Conservation (phyloP, 768 basidiomycete species). For the Boletus tylopilopsis region DNA sequence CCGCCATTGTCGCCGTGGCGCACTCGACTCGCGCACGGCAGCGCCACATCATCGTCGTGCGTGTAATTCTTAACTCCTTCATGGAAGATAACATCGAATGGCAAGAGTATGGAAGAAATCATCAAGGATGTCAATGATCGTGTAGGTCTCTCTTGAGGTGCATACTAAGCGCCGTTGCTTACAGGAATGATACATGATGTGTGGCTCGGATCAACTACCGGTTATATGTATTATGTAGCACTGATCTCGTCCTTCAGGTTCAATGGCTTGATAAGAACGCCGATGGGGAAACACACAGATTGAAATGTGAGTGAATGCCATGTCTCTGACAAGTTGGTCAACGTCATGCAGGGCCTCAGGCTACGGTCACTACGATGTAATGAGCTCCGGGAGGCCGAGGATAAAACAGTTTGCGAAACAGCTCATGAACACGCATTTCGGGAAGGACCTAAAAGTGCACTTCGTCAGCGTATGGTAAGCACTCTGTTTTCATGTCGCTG, state of each 20-base stretch:
- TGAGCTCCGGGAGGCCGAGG: conserved; percentile 10
- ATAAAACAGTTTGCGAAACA: conserved; percentile 10
- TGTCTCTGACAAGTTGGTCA: background rate
- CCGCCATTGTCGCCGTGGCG: no score
- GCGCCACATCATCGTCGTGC: no score
- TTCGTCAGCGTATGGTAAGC: conserved; percentile 4
- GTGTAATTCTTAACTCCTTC: background rate
- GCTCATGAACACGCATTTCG: conserved; percentile 41
- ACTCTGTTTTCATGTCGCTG: background rate
- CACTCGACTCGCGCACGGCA: no score
- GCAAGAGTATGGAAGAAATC: conserved; percentile 35
- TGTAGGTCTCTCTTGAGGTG: conserved; percentile 42
- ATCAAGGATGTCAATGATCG: conserved; percentile 30
- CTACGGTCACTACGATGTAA: conserved; percentile 12
- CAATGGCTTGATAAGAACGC: conserved; percentile 8
- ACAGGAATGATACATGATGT: conserved; percentile 42
- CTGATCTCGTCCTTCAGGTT: background rate
- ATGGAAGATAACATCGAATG: no score
- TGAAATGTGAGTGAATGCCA: conserved; percentile 11
- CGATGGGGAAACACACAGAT: conserved; percentile 22
- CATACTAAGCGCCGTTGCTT: conserved; percentile 38
- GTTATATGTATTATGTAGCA: no score
- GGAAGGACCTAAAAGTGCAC: conserved; percentile 3
- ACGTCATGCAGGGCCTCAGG: conserved; percentile 8
- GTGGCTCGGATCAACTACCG: background rate